Percentiles rank a stretch among this genome's conserved stretches.
phyloP scores from a whole-genome alignment of 768 basidiomycete genomes.

The Russula abietina region DNA sequence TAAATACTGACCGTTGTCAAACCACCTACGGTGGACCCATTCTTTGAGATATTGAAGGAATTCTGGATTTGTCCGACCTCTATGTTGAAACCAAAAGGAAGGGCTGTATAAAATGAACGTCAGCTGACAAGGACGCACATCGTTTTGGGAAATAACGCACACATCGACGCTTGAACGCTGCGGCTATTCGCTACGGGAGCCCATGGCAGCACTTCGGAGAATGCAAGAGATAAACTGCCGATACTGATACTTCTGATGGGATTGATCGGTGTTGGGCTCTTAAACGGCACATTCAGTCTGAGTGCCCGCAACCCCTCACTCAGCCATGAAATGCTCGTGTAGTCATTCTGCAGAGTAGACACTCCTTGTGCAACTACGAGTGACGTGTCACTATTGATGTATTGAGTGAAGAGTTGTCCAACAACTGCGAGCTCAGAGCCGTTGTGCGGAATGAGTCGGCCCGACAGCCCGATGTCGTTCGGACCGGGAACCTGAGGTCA shows the following conservation, averaged over 20 bases:
- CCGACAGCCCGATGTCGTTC: slow-evolving; percentile 55
- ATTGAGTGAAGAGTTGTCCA: slow-evolving; percentile 62
- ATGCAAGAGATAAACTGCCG: slow-evolving; percentile 50
- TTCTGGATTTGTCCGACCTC: slow-evolving; percentile 58
- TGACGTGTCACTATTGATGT: slow-evolving; percentile 57
- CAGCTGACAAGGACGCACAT: background rate
- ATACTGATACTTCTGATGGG: slow-evolving; percentile 64
- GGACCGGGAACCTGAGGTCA: slow-evolving; percentile 41
- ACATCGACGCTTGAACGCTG: slow-evolving; percentile 51
- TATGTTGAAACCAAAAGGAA: slow-evolving; percentile 67
- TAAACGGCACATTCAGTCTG: slow-evolving; percentile 58
- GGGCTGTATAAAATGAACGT: slow-evolving; percentile 35
- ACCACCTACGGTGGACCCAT: slow-evolving; percentile 47
- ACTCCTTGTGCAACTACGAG: slow-evolving; percentile 54
- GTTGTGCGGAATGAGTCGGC: slow-evolving; percentile 50
- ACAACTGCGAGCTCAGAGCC: slow-evolving; percentile 41
- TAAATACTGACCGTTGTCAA: slow-evolving; percentile 46
- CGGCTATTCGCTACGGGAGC: slow-evolving; percentile 50
- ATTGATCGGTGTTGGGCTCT: slow-evolving; percentile 44
- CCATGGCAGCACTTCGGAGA: slow-evolving; percentile 51
- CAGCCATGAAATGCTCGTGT: slow-evolving; percentile 58
- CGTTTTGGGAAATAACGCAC: slow-evolving; percentile 33
- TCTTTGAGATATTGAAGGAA: slow-evolving; percentile 53
- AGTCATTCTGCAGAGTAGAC: slow-evolving; percentile 53
- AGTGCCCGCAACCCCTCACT: slow-evolving; percentile 53